These are phyloP conservation scores for Epichloe baconii DNA, from an alignment of 2,329 filamentous ascomycete species.

Conservation along the genomic window DNA sequence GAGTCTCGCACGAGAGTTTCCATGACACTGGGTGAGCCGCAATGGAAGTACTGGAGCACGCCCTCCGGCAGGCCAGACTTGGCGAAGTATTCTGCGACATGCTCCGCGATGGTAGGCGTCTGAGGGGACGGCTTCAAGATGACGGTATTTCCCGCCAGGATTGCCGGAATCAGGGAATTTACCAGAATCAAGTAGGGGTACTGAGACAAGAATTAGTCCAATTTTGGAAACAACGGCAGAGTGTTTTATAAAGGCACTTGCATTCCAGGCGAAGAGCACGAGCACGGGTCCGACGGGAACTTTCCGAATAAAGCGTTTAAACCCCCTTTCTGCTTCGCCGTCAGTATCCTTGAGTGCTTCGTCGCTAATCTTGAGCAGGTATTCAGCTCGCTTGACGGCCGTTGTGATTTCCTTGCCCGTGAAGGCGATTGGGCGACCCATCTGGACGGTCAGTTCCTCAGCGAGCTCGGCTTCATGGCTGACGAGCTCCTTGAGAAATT, in stretches of 20 bases:
- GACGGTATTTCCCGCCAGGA: constrained; percentile 79
- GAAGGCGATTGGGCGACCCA: constrained; percentile 87
- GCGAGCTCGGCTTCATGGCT: constrained; percentile 69
- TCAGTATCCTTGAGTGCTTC: constrained; percentile 68
- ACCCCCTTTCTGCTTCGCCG: constrained; percentile 74
- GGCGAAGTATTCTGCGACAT: constrained; percentile 60
- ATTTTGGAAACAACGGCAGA: not conserved
- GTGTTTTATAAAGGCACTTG: constrained; percentile 30
- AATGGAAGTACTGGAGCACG: constrained; percentile 87
- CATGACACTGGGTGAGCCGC: constrained; percentile 63
- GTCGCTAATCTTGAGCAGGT: constrained; percentile 70
- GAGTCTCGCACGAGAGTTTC: constrained; percentile 68
- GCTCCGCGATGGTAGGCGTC: constrained; percentile 84
- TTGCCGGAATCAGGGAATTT: constrained; percentile 84
- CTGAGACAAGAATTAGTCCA: constrained; percentile 28
- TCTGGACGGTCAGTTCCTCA: constrained; percentile 79
- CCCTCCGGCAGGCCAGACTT: constrained; percentile 71
- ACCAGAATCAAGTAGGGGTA: constrained; percentile 91
- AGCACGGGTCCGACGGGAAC: constrained; percentile 78
- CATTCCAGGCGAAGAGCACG: constrained; percentile 92
- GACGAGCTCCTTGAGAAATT: constrained; percentile 58
- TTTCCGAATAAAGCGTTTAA: constrained; percentile 82
- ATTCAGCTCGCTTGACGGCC: constrained; percentile 73
- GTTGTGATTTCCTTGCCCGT: constrained; percentile 73
- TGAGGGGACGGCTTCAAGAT: constrained; percentile 93